Evolutionary conservation across 2,329 filamentous ascomycete genomes (phyloP).

Genomic region (Cadophora malorum): DNA sequence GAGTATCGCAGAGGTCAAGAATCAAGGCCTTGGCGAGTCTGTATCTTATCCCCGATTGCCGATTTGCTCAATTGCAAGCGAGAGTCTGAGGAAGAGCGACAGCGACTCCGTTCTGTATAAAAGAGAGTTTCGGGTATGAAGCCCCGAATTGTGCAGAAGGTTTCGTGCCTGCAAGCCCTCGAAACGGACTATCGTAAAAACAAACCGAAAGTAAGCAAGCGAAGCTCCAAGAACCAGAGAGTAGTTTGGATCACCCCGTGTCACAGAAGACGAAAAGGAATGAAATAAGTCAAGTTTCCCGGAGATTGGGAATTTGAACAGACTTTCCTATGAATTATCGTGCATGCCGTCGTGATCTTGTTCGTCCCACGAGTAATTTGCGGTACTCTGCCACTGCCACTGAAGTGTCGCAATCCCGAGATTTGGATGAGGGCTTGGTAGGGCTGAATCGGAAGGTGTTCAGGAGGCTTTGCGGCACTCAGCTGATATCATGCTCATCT

Average conservation of each 20-base stretch:
- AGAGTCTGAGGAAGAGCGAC: background rate
- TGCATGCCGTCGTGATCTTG: constrained; percentile 1
- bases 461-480: background rate
- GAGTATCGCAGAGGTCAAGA: no score
- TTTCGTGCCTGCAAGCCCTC: constrained; percentile 4
- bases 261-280: constrained; percentile 9
- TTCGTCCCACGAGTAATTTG: constrained; percentile 4
- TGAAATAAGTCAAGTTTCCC: background rate
- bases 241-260: background rate
- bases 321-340: constrained; percentile 5
- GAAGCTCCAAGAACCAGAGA: background rate
- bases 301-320: constrained; percentile 4
- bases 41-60: no score
- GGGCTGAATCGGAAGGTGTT: constrained; percentile 3
- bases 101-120: background rate
- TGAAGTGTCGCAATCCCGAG: constrained; percentile 2
- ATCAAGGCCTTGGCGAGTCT: no score
- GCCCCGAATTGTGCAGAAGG: background rate
- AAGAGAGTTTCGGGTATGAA: background rate
- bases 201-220: background rate
- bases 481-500: constrained; percentile 9
- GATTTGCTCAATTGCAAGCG: background rate
- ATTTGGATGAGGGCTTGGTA: background rate
- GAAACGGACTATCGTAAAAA: background rate
- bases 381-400: background rate